Evolutionary conservation across 192 early-diverging fungal genomes (phyloP).

Genomic region (Phlyctochytrium bullatum): DNA sequence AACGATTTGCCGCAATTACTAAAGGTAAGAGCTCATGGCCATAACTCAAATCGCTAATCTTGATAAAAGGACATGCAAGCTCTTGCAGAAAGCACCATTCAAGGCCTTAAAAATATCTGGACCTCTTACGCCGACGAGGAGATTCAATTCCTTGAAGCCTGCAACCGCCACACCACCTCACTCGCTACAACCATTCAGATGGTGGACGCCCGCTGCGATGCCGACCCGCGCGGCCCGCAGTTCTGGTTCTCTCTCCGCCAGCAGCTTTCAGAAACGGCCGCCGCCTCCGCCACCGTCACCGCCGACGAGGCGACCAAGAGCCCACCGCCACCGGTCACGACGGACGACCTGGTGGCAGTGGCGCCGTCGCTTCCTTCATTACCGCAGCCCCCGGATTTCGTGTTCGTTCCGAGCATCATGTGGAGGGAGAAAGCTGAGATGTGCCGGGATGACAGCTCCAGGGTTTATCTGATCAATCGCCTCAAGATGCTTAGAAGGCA

Average conservation of each 20-base stretch:
- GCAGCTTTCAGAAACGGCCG: conserved; percentile 29
- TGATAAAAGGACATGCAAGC: conserved; percentile 57
- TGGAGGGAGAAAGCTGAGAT: conserved; percentile 49
- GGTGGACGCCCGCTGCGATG: conserved; percentile 55
- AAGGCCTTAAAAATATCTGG: conserved; percentile 55
- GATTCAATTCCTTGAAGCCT: conserved; percentile 12
- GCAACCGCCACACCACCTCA: conserved; percentile 25
- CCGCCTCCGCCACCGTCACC: too few relatives aligned
- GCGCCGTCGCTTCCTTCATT: conserved; percentile 7
- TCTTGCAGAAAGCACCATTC: conserved; percentile 53
- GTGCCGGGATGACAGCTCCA: conserved; percentile 54
- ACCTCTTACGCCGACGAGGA: conserved; percentile 48
- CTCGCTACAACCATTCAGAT: conserved; percentile 30
- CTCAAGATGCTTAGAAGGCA: conserved; percentile 55
- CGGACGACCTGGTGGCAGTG: not conserved
- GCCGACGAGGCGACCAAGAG: not conserved
- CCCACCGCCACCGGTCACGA: not conserved
- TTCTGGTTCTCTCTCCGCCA: conserved; percentile 35
- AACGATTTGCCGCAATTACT: conserved; percentile 60
- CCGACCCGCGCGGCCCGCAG: conserved; percentile 27
- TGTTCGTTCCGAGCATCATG: conserved; percentile 32
- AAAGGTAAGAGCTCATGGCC: conserved; percentile 39
- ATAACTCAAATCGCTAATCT: not conserved
- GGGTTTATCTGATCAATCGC: conserved; percentile 66
- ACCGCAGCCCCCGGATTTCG: conserved; percentile 18